Evolutionary conservation across 768 basidiomycete species (phyloP), one percentile per base, ranked within the genome.

Genomic region (Tylopilus sp.): DNA sequence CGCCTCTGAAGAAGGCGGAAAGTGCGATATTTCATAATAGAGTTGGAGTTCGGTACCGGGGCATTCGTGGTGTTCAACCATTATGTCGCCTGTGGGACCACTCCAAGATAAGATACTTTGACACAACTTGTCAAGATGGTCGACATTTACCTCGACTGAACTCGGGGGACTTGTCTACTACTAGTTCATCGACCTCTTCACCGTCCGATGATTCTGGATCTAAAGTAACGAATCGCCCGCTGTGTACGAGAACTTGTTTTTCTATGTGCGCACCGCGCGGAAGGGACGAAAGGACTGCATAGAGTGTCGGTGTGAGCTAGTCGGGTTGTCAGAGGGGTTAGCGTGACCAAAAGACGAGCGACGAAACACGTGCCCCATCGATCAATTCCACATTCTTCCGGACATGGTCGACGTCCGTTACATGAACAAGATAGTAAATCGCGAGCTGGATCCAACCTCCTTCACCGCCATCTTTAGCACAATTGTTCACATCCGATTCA

Each of bases 221-320:
- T 4, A 55, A 48, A 13, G 75, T 48, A n/a, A 66, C 55, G 50
- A 75, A 78, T 31, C 79, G 77, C 3, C 88, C 86, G 0, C 85
- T 88, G 59, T 91, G 88, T 11, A 82, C 63, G 7, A 88, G 56
- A 2, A 85, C 80, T 62, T 92, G 90, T 58, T 89, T 90, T 65
- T 93, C 91, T 11, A 91, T 61, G 30, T 80, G 65, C 1, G 88
- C 91, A 48, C 73, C 76, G 59, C 86, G 89, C 0, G 91, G 91
- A 8, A 93, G 71, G 33, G 78, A 74, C 48, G 80, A 77, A 6
- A 89, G 78, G 3, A 74, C 78, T 0, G 84, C 59, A 60, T 86
- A 88, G 7, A 93, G 67, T 0, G 78, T 78, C 6, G 76, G 73
- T 8, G 64, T 65, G 41, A 61, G 53, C 51, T 61, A 42, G 25